Evolutionary conservation across 768 basidiomycete genomes (phyloP).

Genomic region (Tulasnella sp.): DNA sequence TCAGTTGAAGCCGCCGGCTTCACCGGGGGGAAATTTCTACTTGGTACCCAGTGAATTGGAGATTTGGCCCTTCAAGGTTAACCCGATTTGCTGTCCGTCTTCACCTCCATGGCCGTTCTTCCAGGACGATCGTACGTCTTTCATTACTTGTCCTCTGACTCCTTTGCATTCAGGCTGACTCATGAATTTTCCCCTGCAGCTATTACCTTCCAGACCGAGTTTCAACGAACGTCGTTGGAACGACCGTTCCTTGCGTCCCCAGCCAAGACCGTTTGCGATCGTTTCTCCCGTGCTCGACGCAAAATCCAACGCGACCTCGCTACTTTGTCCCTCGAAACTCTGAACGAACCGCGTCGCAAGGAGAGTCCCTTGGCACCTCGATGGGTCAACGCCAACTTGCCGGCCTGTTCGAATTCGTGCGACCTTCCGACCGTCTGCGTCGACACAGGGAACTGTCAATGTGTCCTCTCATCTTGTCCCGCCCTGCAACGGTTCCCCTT

Average conservation of each 20-base stretch:
- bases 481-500: constrained; percentile 32
- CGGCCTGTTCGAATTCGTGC: constrained; percentile 38
- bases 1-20: constrained; percentile 31
- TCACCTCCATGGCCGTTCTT: constrained; percentile 36
- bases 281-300: constrained; percentile 4
- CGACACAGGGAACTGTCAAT: constrained; percentile 37
- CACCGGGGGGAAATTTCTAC: constrained; percentile 23
- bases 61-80: constrained; percentile 35
- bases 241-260: constrained; percentile 27
- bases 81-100: constrained; percentile 35
- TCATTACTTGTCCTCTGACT: background rate
- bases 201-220: constrained; percentile 35
- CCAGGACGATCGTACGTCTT: constrained; percentile 33
- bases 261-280: constrained; percentile 22
- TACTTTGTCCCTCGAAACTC: constrained; percentile 15
- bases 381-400: constrained; percentile 35
- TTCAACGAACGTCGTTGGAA: constrained; percentile 34
- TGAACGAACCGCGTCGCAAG: constrained; percentile 11
- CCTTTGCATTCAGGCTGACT: background rate
- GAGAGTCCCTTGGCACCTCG: constrained; percentile 20
- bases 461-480: constrained; percentile 35
- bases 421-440: constrained; percentile 36
- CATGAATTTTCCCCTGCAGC: constrained; percentile 4
- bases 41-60: constrained; percentile 18
- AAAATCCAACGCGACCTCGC: constrained; percentile 24